Evolutionary conservation across 2,329 filamentous ascomycete species (phyloP).

Genomic region (Penicillium frequentans): DNA sequence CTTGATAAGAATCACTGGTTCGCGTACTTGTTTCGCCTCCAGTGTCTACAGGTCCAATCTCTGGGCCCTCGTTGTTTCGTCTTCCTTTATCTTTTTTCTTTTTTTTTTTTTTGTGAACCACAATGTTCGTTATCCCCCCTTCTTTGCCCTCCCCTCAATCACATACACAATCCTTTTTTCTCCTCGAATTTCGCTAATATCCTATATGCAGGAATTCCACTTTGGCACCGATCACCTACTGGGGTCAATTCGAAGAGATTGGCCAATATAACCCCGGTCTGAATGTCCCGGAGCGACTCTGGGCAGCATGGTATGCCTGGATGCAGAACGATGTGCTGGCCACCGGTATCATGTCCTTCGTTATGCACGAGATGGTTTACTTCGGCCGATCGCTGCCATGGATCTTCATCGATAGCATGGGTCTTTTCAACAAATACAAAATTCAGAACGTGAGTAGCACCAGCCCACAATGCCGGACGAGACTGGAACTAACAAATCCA

Average conservation of each 20-base stretch:
- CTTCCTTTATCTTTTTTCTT: not conserved
- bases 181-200: not conserved
- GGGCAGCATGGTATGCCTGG: conserved; percentile 95
- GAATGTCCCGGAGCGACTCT: conserved; percentile 82
- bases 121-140: not conserved
- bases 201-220: conserved; percentile 47
- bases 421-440: conserved; percentile 13
- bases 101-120: not conserved
- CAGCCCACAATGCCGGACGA: not conserved
- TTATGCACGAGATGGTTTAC: conserved; percentile 92
- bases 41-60: not conserved
- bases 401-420: conserved; percentile 74
- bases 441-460: conserved; percentile 12
- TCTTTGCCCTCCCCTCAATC: not conserved
- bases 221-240: conserved; percentile 57
- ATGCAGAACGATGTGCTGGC: conserved; percentile 98
- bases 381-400: conserved; percentile 89
- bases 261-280: conserved; percentile 78
- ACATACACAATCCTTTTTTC: not conserved
- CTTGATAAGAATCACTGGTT: not conserved
- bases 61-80: not conserved
- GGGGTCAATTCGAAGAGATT: conserved; percentile 65
- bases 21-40: not conserved
- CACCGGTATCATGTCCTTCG: conserved; percentile 95
- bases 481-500: not conserved